Percentiles rank a stretch among this genome's conserved stretches.
phyloP scores from a whole-genome alignment of 2,329 filamentous ascomycete species.

The Ascochyta koolunga region DNA sequence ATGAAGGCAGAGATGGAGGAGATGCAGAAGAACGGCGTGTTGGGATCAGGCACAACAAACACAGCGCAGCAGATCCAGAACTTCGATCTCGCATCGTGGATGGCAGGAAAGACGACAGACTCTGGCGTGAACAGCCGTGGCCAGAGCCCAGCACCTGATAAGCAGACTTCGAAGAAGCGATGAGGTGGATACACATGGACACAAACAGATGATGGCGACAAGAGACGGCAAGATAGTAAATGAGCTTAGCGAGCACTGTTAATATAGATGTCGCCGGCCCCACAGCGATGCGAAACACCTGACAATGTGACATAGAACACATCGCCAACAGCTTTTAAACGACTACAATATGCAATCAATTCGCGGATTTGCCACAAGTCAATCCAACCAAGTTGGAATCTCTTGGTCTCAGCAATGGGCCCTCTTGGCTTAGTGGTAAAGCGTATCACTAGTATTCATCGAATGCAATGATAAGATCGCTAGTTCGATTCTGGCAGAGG shows the following conservation, averaged over 20 bases:
- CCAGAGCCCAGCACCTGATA: conserved; percentile 39
- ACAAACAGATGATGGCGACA: neutral
- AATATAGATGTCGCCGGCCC: conserved; percentile 5
- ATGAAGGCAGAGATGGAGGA: conserved; percentile 91
- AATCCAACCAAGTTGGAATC: conserved; percentile 11
- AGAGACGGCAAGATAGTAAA: conserved; percentile 5
- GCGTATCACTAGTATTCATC: conserved; percentile 19
- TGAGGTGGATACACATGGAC: conserved; percentile 2
- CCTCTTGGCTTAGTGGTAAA: conserved; percentile 21
- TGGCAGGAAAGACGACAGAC: conserved; percentile 62
- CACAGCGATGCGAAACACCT: neutral
- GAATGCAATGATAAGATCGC: conserved; percentile 20
- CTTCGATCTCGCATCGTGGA: conserved; percentile 72
- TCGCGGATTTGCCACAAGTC: neutral
- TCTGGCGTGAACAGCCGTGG: conserved; percentile 25
- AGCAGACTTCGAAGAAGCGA: conserved; percentile 27
- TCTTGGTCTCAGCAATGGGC: neutral
- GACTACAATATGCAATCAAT: neutral
- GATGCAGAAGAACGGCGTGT: conserved; percentile 77
- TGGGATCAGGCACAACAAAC: conserved; percentile 51
- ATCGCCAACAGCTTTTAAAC: no score
- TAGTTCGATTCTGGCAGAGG: conserved; percentile 19
- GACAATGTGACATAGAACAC: neutral
- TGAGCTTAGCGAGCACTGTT: conserved; percentile 7
- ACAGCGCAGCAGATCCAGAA: conserved; percentile 62